A percentile compares a stretch with the other conserved stretches of the same genome.
Evolutionary conservation across 2,329 filamentous ascomycete genomes (phyloP).

Genomic region (Aspergillus novofumigatus): DNA sequence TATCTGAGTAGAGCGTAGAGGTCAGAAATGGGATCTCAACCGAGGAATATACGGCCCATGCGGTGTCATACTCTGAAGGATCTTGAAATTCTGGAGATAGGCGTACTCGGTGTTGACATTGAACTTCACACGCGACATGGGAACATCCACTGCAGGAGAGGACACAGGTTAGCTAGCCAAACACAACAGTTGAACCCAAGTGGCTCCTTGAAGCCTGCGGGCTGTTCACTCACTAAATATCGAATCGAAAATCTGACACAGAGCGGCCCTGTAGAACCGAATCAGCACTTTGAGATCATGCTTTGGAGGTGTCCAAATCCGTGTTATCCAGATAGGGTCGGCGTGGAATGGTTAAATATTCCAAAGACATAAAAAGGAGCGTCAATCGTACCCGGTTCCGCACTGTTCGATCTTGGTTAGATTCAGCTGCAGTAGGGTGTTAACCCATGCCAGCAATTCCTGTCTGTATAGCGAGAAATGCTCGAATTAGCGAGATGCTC

Average conservation of each 20-base stretch:
- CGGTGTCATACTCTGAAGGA: slow-evolving; percentile 76
- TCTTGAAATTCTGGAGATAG: slow-evolving; percentile 97
- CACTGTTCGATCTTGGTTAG: slow-evolving; percentile 99
- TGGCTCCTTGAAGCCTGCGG: neutral
- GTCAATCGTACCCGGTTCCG: slow-evolving; percentile 75
- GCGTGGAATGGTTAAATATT: neutral
- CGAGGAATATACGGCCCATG: neutral
- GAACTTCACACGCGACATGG: slow-evolving; percentile 96
- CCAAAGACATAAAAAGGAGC: slow-evolving; percentile 7
- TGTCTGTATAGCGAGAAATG: slow-evolving; percentile 58
- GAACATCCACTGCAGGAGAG: slow-evolving; percentile 63
- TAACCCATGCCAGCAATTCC: slow-evolving; percentile 93
- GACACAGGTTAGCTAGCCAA: slow-evolving; percentile 6
- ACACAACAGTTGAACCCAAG: neutral
- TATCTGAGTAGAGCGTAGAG: slow-evolving; percentile 46
- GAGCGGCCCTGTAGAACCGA: slow-evolving; percentile 64
- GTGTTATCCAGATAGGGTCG: neutral
- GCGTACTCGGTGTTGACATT: slow-evolving; percentile 96
- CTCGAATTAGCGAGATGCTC: slow-evolving; percentile 8
- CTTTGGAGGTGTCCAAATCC: neutral
- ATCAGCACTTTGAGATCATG: slow-evolving; percentile 6
- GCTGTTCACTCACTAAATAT: slow-evolving; percentile 66
- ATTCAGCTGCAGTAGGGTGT: slow-evolving; percentile 96
- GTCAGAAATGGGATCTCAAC: neutral
- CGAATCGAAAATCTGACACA: slow-evolving; percentile 97